These are phyloP conservation scores for Cystobasidiopsis lactophilus DNA, from an alignment of 768 basidiomycete genomes.

Conservation along the genomic window DNA sequence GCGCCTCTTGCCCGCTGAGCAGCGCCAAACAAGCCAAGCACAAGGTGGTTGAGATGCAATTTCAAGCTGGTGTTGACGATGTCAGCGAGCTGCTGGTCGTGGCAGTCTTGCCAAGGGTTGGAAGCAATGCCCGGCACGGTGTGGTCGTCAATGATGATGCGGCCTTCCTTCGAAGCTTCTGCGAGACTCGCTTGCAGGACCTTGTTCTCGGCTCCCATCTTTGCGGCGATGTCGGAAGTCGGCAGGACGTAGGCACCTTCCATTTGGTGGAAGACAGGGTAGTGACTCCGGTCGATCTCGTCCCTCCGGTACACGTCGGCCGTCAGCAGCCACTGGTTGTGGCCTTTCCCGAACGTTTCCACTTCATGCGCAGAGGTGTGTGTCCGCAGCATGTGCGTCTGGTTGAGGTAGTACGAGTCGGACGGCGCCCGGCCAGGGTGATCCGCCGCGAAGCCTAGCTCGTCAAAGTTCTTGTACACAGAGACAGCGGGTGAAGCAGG, in stretches of 20 bases:
- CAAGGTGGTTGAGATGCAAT: slow-evolving; percentile 62
- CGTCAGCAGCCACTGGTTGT: slow-evolving; percentile 67
- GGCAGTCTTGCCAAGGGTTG: slow-evolving; percentile 60
- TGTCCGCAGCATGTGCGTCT: slow-evolving; percentile 72
- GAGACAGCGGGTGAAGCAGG: slow-evolving; percentile 58
- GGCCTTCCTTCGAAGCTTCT: slow-evolving; percentile 32
- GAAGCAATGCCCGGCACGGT: slow-evolving; percentile 39
- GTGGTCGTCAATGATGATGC: slow-evolving; percentile 64
- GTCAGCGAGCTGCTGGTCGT: slow-evolving; percentile 50
- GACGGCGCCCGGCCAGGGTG: slow-evolving; percentile 77
- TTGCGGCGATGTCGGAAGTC: slow-evolving; percentile 31
- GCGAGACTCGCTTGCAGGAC: slow-evolving; percentile 39
- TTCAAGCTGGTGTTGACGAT: slow-evolving; percentile 70
- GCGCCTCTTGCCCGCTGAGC: slow-evolving; percentile 25
- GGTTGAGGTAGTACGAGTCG: slow-evolving; percentile 92
- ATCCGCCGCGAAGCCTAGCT: slow-evolving; percentile 75
- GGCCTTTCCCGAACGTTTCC: slow-evolving; percentile 49
- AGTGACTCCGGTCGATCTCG: slow-evolving; percentile 90
- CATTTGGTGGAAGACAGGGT: slow-evolving; percentile 96
- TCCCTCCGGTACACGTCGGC: slow-evolving; percentile 96
- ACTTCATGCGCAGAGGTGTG: slow-evolving; percentile 98
- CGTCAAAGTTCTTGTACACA: slow-evolving; percentile 82
- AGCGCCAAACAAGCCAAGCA: slow-evolving; percentile 58
- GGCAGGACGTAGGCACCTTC: slow-evolving; percentile 71
- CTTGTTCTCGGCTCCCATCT: slow-evolving; percentile 44